These are phyloP conservation scores for Rhizopogon vulgaris DNA, from an alignment of 768 basidiomycete genomes.

Conservation along the genomic window DNA sequence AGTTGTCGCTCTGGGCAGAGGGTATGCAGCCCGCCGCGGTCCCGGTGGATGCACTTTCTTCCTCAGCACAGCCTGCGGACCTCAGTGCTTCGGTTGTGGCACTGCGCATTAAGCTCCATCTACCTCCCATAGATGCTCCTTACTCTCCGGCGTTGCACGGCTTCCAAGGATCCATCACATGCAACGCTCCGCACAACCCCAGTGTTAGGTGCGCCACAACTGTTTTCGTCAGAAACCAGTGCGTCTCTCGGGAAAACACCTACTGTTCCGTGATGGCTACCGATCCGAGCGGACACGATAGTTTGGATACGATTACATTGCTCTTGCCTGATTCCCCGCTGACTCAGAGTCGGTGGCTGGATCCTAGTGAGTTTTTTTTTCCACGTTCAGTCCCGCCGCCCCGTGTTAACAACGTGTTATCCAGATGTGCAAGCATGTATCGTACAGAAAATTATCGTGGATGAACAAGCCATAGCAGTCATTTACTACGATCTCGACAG, in stretches of 20 bases:
- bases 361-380: constrained; percentile 44
- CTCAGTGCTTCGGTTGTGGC: constrained; percentile 36
- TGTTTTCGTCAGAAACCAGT: constrained; percentile 45
- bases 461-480: constrained; percentile 56
- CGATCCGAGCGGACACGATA: constrained; percentile 39
- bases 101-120: constrained; percentile 50
- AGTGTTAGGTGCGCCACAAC: constrained; percentile 60
- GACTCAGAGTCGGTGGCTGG: constrained; percentile 64
- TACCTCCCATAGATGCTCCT: constrained; percentile 49
- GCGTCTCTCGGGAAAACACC: constrained; percentile 48
- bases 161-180: constrained; percentile 50
- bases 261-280: constrained; percentile 31
- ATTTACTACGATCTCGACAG: constrained; percentile 68
- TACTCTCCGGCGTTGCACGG: constrained; percentile 56
- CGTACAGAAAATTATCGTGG: constrained; percentile 65
- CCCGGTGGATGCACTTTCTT: constrained; percentile 49
- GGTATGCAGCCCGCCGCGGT: constrained; percentile 62
- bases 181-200: constrained; percentile 47
- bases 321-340: constrained; percentile 63
- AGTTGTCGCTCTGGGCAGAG: constrained; percentile 54
- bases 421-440: constrained; percentile 27
- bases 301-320: constrained; percentile 44
- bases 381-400: constrained; percentile 8
- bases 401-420: constrained; percentile 25
- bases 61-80: constrained; percentile 31